These are phyloP conservation scores for Vitis rotundifolia DNA, from an alignment of 164 flowering plant species.

Conservation along the genomic window DNA sequence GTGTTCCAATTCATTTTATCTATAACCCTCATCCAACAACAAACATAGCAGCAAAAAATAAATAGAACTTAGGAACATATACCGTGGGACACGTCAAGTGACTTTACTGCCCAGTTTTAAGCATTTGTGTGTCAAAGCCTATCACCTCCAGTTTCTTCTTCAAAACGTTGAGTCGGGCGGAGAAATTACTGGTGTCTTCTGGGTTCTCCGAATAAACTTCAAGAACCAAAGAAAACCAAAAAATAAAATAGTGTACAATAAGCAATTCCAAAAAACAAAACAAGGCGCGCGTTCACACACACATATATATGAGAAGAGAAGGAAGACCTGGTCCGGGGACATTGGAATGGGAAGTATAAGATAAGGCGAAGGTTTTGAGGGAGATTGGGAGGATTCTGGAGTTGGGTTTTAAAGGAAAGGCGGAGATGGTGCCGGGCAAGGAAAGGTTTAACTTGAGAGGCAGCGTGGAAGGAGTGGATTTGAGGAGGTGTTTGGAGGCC, in stretches of 20 bases:
- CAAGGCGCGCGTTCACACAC: not conserved
- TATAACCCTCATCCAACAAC: too few relatives aligned
- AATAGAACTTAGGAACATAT: not conserved
- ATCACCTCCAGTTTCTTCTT: conserved; percentile 36
- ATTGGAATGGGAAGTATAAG: conserved; percentile 13
- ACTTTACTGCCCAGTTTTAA: conserved; percentile 38
- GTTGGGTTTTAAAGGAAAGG: conserved; percentile 19
- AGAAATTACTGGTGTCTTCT: conserved; percentile 8
- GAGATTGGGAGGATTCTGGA: conserved; percentile 7
- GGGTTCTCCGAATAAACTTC: conserved; percentile 22
- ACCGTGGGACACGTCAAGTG: conserved; percentile 56
- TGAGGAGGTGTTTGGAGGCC: conserved; percentile 22
- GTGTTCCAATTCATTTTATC: too few relatives aligned
- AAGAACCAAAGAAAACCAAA: conserved; percentile 1
- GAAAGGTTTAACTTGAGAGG: conserved; percentile 8
- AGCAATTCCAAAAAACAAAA: not conserved
- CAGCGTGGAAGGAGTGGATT: not conserved
- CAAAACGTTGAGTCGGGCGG: conserved; percentile 17
- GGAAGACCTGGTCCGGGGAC: conserved; percentile 18
- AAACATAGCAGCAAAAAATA: too few relatives aligned
- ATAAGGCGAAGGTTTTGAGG: conserved; percentile 21
- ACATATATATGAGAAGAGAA: not conserved
- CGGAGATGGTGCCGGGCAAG: conserved; percentile 3
- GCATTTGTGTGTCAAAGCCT: conserved; percentile 30
- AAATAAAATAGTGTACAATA: not conserved